Conservation (phyloP, 208 protist genomes). For the Acanthamoeba lenticulata region DNA sequence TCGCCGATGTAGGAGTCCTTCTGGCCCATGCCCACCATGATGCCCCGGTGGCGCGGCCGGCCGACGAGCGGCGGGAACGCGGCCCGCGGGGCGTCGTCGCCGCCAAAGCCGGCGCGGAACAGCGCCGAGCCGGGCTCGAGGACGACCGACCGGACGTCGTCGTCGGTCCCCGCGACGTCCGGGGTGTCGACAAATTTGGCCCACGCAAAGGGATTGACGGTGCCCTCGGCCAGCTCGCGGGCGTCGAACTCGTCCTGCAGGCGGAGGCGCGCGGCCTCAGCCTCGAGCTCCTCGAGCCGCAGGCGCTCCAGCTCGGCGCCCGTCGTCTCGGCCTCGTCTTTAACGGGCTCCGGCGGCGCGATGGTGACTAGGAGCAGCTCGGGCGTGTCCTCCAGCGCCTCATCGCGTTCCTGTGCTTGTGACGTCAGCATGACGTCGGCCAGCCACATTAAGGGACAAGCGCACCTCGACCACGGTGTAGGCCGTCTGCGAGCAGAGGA, state of each 20-base stretch:
- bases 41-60: conserved; percentile 92
- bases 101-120: conserved; percentile 86
- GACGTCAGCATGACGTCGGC: no score
- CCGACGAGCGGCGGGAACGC: conserved; percentile 97
- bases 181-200: neutral
- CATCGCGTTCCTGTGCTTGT: neutral
- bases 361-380: neutral
- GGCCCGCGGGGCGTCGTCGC: conserved; percentile 96
- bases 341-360: no score
- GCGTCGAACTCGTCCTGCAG: neutral
- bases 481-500: neutral
- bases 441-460: neutral
- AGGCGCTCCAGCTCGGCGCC: neutral
- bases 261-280: no score
- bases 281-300: neutral
- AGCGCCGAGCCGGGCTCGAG: conserved; percentile 77
- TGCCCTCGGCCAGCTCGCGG: neutral
- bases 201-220: neutral
- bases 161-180: conserved; percentile 67
- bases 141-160: conserved; percentile 67
- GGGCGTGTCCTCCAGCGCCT: neutral
- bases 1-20: conserved; percentile 92
- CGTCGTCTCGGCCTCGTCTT: neutral
- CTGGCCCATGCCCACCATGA: conserved; percentile 95
- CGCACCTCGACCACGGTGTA: neutral